phyloP scores from a whole-genome alignment of 352 stramenopile species.

The Phytopythium oedochilum region DNA sequence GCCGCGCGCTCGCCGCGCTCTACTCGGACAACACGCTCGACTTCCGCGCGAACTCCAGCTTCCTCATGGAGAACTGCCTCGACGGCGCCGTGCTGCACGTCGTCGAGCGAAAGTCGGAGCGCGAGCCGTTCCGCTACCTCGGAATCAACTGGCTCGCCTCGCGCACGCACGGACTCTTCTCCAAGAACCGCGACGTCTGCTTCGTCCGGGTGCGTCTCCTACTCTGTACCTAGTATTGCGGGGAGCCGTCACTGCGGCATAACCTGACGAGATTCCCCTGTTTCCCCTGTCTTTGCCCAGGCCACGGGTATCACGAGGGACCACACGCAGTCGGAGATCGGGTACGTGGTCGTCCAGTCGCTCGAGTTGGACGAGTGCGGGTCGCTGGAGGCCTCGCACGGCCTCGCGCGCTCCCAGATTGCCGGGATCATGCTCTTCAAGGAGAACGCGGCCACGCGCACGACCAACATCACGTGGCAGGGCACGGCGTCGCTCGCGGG shows the following conservation, averaged over 20 bases:
- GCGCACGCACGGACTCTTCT: conserved; percentile 38
- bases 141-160: conserved; percentile 65
- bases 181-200: conserved; percentile 57
- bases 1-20: conserved; percentile 39
- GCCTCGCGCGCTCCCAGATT: conserved; percentile 44
- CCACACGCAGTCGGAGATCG: conserved; percentile 34
- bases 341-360: conserved; percentile 54
- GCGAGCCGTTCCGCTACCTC: conserved; percentile 48
- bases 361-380: conserved; percentile 49
- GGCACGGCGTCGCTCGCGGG: conserved; percentile 35
- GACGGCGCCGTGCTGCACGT: conserved; percentile 59
- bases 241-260: neutral
- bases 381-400: conserved; percentile 43
- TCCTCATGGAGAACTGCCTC: conserved; percentile 52
- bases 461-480: conserved; percentile 52
- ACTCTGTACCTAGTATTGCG: neutral
- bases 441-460: conserved; percentile 26
- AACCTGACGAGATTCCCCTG: neutral
- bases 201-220: conserved; percentile 35
- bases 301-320: conserved; percentile 47
- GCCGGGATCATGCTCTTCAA: conserved; percentile 61
- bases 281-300: conserved; percentile 3
- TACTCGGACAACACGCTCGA: conserved; percentile 61
- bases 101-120: conserved; percentile 26
- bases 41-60: conserved; percentile 47